phyloP scores from a whole-genome alignment of 768 basidiomycete genomes.

The Suillus bovinus region DNA sequence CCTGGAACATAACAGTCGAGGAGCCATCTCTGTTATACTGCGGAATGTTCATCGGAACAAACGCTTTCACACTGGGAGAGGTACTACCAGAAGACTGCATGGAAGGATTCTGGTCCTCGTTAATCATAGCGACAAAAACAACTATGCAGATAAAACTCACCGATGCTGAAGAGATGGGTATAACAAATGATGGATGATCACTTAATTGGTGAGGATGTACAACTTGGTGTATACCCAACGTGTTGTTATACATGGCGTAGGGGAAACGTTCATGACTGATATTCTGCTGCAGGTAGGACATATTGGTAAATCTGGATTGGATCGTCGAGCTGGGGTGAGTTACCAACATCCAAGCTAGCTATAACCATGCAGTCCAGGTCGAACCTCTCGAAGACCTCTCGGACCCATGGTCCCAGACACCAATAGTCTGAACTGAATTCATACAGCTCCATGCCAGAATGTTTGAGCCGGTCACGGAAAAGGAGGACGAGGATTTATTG shows the following conservation, averaged over 20 bases:
- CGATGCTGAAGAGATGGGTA: not conserved
- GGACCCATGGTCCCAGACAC: not conserved
- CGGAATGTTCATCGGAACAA: constrained; percentile 4
- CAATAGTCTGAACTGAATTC: not conserved
- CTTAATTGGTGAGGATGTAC: not conserved
- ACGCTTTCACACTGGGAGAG: not conserved
- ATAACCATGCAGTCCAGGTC: not conserved
- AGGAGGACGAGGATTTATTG: not conserved
- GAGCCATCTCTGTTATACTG: constrained; percentile 4
- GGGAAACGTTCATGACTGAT: not conserved
- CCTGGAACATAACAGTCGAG: constrained; percentile 2
- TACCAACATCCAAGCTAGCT: too few relatives aligned
- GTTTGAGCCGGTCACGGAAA: not conserved
- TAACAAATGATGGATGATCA: not conserved
- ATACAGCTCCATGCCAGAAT: not conserved
- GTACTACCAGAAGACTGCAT: not conserved
- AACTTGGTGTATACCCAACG: not conserved
- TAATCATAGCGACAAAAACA: not conserved
- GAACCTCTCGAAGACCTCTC: not conserved
- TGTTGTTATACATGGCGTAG: not conserved
- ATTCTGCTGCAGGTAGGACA: not conserved
- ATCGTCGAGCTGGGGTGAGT: not conserved
- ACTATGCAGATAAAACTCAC: not conserved
- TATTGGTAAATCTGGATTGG: not conserved
- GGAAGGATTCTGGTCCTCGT: not conserved